Evolutionary conservation across 2,329 filamentous ascomycete species (phyloP).

Genomic region (Teratosphaeria destructans): DNA sequence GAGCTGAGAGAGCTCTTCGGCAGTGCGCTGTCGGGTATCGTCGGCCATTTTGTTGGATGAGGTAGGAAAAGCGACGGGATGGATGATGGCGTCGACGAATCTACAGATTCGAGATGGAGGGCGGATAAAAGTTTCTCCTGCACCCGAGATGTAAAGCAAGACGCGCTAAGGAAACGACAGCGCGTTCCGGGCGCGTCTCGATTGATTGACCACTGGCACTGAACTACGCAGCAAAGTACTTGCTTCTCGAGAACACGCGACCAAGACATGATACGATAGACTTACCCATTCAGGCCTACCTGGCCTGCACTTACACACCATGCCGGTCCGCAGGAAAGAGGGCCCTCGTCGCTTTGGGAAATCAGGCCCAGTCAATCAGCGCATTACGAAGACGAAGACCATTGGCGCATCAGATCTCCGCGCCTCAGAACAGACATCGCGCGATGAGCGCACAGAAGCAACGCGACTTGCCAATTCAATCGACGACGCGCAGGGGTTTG

Average conservation of each 20-base stretch:
- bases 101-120: not conserved
- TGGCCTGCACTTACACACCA: slow-evolving; percentile 19
- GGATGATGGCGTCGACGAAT: not conserved
- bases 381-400: slow-evolving; percentile 54
- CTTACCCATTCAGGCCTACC: not conserved
- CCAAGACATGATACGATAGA: slow-evolving; percentile 5
- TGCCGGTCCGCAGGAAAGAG: slow-evolving; percentile 35
- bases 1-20: slow-evolving; percentile 12
- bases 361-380: slow-evolving; percentile 20
- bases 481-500: slow-evolving; percentile 91
- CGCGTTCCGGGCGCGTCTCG: no score
- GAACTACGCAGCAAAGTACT: not conserved
- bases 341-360: slow-evolving; percentile 30
- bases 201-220: not conserved
- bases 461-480: slow-evolving; percentile 74
- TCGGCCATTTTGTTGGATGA: slow-evolving; percentile 30
- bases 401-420: slow-evolving; percentile 66
- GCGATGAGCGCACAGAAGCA: slow-evolving; percentile 86
- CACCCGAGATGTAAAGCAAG: no score
- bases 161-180: not conserved
- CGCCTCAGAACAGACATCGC: slow-evolving; percentile 73
- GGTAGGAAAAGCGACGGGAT: not conserved
- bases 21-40: slow-evolving; percentile 31
- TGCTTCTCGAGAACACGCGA: not conserved
- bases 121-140: not conserved